phyloP scores from a whole-genome alignment of 768 basidiomycete species.

The Rossbeevera mucosa region DNA sequence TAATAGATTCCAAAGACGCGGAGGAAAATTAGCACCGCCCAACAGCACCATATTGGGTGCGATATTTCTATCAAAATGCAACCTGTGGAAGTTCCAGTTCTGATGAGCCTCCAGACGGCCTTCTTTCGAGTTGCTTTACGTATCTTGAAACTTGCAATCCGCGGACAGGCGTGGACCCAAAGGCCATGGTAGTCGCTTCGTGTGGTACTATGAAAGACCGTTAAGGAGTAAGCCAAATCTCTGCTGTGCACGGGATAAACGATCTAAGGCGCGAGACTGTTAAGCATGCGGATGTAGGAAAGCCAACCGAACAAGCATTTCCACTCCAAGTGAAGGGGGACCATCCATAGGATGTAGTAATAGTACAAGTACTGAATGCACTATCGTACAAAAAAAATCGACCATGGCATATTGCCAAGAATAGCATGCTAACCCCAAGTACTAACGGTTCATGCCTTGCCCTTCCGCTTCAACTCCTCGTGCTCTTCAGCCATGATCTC shows the following conservation, averaged over 20 bases:
- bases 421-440: neutral
- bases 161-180: neutral
- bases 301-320: neutral
- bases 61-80: neutral
- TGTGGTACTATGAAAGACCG: too few species aligned
- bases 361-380: neutral
- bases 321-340: too few species aligned
- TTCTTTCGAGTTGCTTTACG: too few species aligned
- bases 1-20: neutral
- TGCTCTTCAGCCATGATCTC: constrained; percentile 51
- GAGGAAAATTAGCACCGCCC: neutral
- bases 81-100: too few species aligned
- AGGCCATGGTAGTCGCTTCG: neutral
- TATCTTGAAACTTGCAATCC: too few species aligned
- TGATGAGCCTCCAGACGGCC: neutral
- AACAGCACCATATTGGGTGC: neutral
- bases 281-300: too few species aligned
- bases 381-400: neutral
- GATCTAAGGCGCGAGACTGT: neutral
- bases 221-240: neutral
- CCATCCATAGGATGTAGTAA: neutral
- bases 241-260: neutral
- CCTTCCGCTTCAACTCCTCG: constrained; percentile 43
- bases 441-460: constrained; percentile 28
- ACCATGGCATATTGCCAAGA: too few species aligned